Percentiles rank a stretch among this genome's conserved stretches.
These are phyloP conservation scores for Alternaria conjuncta DNA, from an alignment of 2,329 filamentous ascomycete genomes.

Conservation along the genomic window DNA sequence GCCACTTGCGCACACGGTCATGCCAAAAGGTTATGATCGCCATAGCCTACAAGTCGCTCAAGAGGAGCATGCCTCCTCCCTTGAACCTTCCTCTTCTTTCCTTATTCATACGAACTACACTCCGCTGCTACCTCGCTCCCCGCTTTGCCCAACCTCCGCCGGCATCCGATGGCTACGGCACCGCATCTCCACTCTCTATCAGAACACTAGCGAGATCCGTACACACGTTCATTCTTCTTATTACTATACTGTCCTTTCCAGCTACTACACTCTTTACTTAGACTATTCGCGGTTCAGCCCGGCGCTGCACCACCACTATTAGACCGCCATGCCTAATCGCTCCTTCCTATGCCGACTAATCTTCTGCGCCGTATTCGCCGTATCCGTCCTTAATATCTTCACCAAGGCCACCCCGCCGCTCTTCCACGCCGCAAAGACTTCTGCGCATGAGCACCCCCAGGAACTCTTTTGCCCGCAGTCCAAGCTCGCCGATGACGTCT, in stretches of 20 bases:
- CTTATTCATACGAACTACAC: conserved; percentile 7
- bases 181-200: conserved; percentile 15
- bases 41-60: conserved; percentile 10
- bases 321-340: conserved; percentile 37
- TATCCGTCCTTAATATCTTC: conserved; percentile 46
- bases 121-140: not conserved
- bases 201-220: conserved; percentile 5
- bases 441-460: conserved; percentile 20
- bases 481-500: conserved; percentile 56
- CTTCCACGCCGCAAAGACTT: conserved; percentile 34
- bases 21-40: conserved; percentile 32
- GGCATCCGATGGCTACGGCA: conserved; percentile 20
- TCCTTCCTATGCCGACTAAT: conserved; percentile 43
- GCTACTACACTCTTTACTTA: conserved; percentile 7
- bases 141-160: conserved; percentile 10
- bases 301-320: conserved; percentile 20
- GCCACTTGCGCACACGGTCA: conserved; percentile 19
- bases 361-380: conserved; percentile 42
- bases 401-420: conserved; percentile 37
- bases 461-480: conserved; percentile 41
- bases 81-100: conserved; percentile 9
- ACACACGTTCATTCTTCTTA: conserved; percentile 8
- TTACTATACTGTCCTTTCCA: not conserved
- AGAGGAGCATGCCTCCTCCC: conserved; percentile 9
- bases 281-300: conserved; percentile 19